Base-by-base conservation (phyloP, 257 asterid species). In the Lycium ferocissimum region DNA sequence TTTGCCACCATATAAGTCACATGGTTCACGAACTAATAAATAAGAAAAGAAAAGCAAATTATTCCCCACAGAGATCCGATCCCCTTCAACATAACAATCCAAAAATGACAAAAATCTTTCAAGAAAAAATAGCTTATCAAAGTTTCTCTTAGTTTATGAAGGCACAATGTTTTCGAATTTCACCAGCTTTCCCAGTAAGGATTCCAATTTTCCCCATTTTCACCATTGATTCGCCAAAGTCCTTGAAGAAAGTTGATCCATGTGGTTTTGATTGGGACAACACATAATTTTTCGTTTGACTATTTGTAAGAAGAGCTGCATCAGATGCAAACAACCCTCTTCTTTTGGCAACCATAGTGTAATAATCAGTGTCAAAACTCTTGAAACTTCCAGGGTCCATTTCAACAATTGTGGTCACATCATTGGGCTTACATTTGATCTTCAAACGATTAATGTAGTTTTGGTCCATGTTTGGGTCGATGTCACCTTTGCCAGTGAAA, bases 401-500 rank as follows among this genome's bases (percentile, higher is more conserved):
- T 5, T 57, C 37, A 63, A 92, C 98, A 54, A 90, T 80, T 0
- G 91, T 89, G 0, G 91, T 89, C 12, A 62, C 58, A 63, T 93
- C 95, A 78, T 80, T 0, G 93, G 80, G 10, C 49, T 83, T 26
- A 86, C 95, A 93, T 38, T 70, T 87, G 2, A n/a, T 78, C 88
- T 83, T 89, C 83, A 93, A 63, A 0, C 26, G 83, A 2, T 88
- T 86, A 0, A 85, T 88, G 85, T 92, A 92, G 83, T 90, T 85
- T 0, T 92, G 82, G 79, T 92, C 95, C 89, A 93, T 61, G 3
- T 89, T 26, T 4, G 94, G 95, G 83, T 91, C 97, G 14, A 85
- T 84, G 84, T 92, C 95, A 3, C 93, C 94, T 69, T 20, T 65
- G 13, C 95, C 97, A 3, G 97, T 92, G 90, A 93, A 92, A 87